phyloP scores from a whole-genome alignment of 176 grass and related monocot genomes.

The Alloteropsis semialata region DNA sequence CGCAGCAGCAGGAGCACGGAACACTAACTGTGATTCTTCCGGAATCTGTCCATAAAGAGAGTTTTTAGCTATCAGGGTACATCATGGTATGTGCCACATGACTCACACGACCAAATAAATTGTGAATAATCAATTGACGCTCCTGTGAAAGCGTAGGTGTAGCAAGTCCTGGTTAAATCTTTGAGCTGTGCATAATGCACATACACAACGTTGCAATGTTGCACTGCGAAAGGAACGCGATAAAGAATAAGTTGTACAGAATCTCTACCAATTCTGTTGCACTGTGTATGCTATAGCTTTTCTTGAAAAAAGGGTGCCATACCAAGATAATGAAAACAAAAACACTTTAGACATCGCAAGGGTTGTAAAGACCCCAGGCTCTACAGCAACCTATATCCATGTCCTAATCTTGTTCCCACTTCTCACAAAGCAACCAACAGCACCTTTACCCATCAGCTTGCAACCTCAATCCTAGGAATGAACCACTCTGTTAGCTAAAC shows the following conservation, averaged over 20 bases:
- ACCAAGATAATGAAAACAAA: background rate
- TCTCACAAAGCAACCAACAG: background rate
- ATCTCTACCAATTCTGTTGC: background rate
- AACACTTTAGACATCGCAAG: background rate
- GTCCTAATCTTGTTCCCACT: background rate
- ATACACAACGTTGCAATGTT: background rate
- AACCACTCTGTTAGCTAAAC: background rate
- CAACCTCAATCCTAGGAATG: background rate
- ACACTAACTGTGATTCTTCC: constrained; percentile 85
- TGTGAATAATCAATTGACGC: background rate
- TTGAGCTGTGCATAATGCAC: background rate
- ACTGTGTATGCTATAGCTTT: background rate
- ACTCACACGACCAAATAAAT: background rate
- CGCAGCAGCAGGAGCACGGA: constrained; percentile 63
- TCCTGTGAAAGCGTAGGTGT: background rate
- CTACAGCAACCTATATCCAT: background rate
- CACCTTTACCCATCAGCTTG: background rate
- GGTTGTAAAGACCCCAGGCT: background rate
- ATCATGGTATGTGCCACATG: background rate
- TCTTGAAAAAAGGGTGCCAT: background rate
- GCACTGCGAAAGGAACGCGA: background rate
- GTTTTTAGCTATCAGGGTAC: background rate
- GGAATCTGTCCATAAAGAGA: constrained; percentile 52
- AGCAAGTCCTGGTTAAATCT: background rate
- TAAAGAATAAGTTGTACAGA: background rate